These are phyloP conservation scores for Elaeis oleifera DNA, from an alignment of 202 grass and related monocot species.

Conservation along the genomic window DNA sequence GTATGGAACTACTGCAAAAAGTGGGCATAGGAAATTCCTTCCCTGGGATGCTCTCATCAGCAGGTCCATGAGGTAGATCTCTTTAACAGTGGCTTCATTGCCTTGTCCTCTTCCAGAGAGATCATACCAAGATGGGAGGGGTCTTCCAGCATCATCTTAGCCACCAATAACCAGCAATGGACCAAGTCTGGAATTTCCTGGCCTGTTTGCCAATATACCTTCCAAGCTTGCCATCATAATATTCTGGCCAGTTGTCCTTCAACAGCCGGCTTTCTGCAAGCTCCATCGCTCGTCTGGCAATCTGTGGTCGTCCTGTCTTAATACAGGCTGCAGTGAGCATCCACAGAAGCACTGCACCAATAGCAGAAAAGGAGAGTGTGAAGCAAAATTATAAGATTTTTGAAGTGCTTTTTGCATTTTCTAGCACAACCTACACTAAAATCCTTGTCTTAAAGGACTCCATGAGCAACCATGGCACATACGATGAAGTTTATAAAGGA, in stretches of 20 bases:
- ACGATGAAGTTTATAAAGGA: not conserved
- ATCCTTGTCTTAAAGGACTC: too few species aligned
- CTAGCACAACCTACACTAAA: too few species aligned
- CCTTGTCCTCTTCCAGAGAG: constrained; percentile 80
- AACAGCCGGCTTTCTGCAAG: constrained; percentile 56
- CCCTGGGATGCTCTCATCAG: too few species aligned
- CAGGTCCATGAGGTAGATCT: constrained; percentile 67
- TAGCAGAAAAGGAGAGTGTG: constrained; percentile 1
- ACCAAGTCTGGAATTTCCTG: constrained; percentile 91
- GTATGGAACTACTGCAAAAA: too few species aligned
- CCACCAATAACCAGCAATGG: constrained; percentile 76
- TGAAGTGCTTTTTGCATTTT: too few species aligned
- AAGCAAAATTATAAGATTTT: not conserved
- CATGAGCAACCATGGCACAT: not conserved
- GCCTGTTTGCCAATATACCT: constrained; percentile 84
- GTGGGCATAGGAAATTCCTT: too few species aligned
- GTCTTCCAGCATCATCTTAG: constrained; percentile 97
- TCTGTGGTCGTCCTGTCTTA: constrained; percentile 79
- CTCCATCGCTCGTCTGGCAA: constrained; percentile 66
- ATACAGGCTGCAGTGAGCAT: constrained; percentile 81
- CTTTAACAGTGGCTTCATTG: constrained; percentile 62
- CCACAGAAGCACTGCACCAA: constrained; percentile 69
- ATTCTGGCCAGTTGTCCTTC: constrained; percentile 83
- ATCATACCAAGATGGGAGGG: constrained; percentile 90
- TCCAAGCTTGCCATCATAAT: constrained; percentile 85